These are phyloP conservation scores for Apiotrichum domesticum DNA, from an alignment of 1,284 basidiomycete genomes.

Conservation along the genomic window DNA sequence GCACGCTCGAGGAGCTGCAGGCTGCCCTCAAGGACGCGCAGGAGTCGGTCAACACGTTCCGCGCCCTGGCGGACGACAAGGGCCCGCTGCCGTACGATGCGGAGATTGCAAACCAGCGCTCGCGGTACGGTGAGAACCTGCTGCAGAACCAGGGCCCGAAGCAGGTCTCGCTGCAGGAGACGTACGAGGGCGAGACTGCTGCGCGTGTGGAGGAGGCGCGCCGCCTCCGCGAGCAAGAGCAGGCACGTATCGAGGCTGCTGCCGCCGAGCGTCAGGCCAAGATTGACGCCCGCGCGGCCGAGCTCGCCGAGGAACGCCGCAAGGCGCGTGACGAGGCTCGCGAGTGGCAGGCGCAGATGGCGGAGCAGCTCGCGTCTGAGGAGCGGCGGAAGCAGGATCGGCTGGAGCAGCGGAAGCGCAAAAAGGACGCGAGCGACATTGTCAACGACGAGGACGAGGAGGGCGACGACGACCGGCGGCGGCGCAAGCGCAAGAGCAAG, in stretches of 20 bases:
- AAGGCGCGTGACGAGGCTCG: constrained; percentile 66
- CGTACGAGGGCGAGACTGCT: constrained; percentile 66
- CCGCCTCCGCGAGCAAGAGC: constrained; percentile 41
- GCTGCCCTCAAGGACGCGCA: constrained; percentile 69
- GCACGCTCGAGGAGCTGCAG: constrained; percentile 71
- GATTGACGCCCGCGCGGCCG: constrained; percentile 58
- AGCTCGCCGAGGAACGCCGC: constrained; percentile 65
- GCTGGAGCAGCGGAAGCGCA: constrained; percentile 35
- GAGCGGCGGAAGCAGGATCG: constrained; percentile 37
- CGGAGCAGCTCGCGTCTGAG: constrained; percentile 45
- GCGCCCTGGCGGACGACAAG: constrained; percentile 67
- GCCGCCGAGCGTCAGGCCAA: constrained; percentile 35
- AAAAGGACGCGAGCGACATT: constrained; percentile 36
- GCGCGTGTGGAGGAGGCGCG: constrained; percentile 69
- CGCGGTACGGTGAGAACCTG: constrained; percentile 79
- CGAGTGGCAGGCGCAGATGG: constrained; percentile 51
- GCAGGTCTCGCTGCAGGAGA: constrained; percentile 64
- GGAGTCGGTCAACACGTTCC: constrained; percentile 82
- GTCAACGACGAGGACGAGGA: constrained; percentile 29
- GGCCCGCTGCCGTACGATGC: constrained; percentile 70
- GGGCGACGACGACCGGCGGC: constrained; percentile 17
- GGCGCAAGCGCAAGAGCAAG: constrained; percentile 22
- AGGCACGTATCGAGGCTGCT: constrained; percentile 41
- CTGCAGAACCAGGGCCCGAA: constrained; percentile 70
- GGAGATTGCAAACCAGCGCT: constrained; percentile 79